Evolutionary conservation across 2,329 filamentous ascomycete genomes (phyloP), one percentile per base, ranked within the genome.

Genomic region (Aspergillus novoparasiticus): DNA sequence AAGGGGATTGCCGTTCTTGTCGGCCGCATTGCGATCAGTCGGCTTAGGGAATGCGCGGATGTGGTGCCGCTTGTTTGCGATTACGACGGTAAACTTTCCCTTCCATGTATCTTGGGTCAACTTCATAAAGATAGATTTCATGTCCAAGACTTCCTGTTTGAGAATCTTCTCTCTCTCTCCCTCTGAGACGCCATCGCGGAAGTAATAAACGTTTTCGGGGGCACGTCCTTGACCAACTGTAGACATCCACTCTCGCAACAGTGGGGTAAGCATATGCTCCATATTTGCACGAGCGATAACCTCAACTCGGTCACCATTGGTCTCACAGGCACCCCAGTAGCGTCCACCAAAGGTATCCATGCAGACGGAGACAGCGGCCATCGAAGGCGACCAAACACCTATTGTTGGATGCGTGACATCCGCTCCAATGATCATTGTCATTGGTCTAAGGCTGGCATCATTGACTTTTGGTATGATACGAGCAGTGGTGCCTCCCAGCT

Each of bases 1-100:
- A 0, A 94, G 77, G 0, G 93, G 86, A 72, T 98, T 99, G 41
- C 84, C 86, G 68, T 96, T 96, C 56, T 84, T 84, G 73, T 99
- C 95, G 6, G 80, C 84, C 14, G 82, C 78, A 3, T 63, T 64
- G 11, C 68, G 74, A 62, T 86, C 83, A 21, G 76, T 79, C 0
- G 81, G 77, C 55, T 87, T 84, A 0, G 95, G 94, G 81, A 98
- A 98, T 76, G 97, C 93, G 19, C 95, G 91, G 59, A 97, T 89
- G 72, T 97, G 94, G 69, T 99, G 95, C 3, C 95, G 90, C 84
- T 99, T 99, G 1, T 92, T 94, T 1, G 92, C 94, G 53, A 98
- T 86, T 46, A 97, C 87, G 12, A 96, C 93, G 0, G 93, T 93
- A 72, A 97, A 89, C 74, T 91, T 91, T 3, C 91, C 85, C 16